Conservation (phyloP, 2,329 filamentous ascomycete species). For the Xylariaceae sp. region DNA sequence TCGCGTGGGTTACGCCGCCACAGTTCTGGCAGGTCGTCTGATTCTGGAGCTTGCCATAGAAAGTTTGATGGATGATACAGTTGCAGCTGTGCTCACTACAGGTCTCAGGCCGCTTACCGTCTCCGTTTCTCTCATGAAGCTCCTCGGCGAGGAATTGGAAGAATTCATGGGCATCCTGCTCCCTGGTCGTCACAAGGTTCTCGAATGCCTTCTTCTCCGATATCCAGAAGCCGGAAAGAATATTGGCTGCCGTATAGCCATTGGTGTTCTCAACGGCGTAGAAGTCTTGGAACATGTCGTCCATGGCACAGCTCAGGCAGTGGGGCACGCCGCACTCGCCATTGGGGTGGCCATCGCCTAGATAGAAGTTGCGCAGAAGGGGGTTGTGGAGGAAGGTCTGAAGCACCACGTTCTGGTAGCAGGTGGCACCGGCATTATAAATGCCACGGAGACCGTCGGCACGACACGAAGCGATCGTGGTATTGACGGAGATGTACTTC, state of each 20-base stretch:
- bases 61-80: conserved; percentile 91
- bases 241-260: conserved; percentile 83
- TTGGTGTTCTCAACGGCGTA: conserved; percentile 73
- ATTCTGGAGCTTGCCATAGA: conserved; percentile 86
- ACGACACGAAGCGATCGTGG: conserved; percentile 72
- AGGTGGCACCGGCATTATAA: conserved; percentile 97
- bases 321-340: conserved; percentile 62
- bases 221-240: conserved; percentile 86
- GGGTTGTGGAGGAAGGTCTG: conserved; percentile 94
- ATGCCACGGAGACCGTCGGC: conserved; percentile 85
- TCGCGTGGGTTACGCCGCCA: conserved; percentile 71
- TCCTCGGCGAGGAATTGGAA: conserved; percentile 94
- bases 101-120: conserved; percentile 57
- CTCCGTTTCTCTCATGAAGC: conserved; percentile 75
- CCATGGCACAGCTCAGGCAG: conserved; percentile 65
- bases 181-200: conserved; percentile 80
- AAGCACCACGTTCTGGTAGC: conserved; percentile 94
- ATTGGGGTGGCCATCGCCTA: conserved; percentile 80
- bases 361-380: conserved; percentile 83
- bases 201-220: conserved; percentile 68
- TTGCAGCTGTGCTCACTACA: conserved; percentile 64
- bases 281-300: conserved; percentile 69
- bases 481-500: conserved; percentile 71
- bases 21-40: conserved; percentile 89
- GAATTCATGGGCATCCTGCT: conserved; percentile 96